phyloP scores from a whole-genome alignment of 2,329 filamentous ascomycete species.

The Xylariaceae sp. region DNA sequence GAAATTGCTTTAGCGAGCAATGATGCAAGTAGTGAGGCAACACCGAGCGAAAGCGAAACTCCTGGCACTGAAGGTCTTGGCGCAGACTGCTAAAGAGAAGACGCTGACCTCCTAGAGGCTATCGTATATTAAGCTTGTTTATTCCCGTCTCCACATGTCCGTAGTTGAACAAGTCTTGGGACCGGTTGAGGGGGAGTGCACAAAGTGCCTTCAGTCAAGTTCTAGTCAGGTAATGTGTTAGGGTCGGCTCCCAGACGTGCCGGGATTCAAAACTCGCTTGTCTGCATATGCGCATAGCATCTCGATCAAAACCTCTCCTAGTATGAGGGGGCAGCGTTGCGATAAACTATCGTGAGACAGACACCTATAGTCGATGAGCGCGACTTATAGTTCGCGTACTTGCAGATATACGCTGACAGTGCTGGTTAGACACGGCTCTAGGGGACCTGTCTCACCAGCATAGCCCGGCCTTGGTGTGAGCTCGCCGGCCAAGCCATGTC shows the following conservation, averaged over 20 bases:
- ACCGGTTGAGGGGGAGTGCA: background rate
- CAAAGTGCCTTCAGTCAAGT: background rate
- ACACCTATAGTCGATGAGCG: slow-evolving; percentile 5
- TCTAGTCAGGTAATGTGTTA: slow-evolving; percentile 1
- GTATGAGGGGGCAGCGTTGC: slow-evolving; percentile 1
- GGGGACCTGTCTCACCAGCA: slow-evolving; percentile 11
- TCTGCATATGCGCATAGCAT: slow-evolving; percentile 13
- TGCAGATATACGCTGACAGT: slow-evolving; percentile 4
- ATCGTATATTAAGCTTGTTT: slow-evolving; percentile 32
- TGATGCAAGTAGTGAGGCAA: slow-evolving; percentile 34
- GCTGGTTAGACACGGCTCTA: slow-evolving; percentile 28
- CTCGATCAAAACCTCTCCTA: background rate
- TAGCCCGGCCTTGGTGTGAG: slow-evolving; percentile 22
- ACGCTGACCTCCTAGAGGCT: slow-evolving; percentile 25
- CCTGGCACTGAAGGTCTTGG: slow-evolving; percentile 24
- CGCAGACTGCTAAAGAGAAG: slow-evolving; percentile 21
- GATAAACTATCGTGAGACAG: background rate
- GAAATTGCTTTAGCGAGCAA: slow-evolving; percentile 25
- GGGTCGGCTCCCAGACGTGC: background rate
- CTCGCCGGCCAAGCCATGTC: slow-evolving; percentile 17
- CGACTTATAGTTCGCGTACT: slow-evolving; percentile 9
- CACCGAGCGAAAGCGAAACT: slow-evolving; percentile 34
- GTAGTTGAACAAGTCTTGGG: slow-evolving; percentile 17
- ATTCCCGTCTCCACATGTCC: slow-evolving; percentile 31
- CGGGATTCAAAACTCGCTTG: slow-evolving; percentile 1